These are phyloP conservation scores for Pseudogymnoascus verrucosus DNA, from an alignment of 2,329 filamentous ascomycete genomes.

Conservation along the genomic window DNA sequence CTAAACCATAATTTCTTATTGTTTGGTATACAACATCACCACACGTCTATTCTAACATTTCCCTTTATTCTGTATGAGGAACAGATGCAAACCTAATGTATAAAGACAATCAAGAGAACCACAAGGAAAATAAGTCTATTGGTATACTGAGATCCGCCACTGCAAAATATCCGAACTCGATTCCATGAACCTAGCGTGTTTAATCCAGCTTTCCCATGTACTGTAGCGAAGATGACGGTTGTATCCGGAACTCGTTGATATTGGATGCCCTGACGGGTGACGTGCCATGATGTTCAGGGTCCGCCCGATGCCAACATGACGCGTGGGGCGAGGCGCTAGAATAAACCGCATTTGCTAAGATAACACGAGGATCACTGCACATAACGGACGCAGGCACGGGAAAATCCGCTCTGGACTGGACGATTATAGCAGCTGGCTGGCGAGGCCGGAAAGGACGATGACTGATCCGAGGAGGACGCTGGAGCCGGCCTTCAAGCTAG, in stretches of 20 bases:
- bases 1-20: constrained; percentile 3
- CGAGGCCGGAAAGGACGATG: constrained; percentile 6
- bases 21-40: not conserved
- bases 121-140: constrained; percentile 7
- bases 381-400: not conserved
- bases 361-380: constrained; percentile 2
- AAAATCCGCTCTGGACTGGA: not conserved
- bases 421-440: constrained; percentile 8
- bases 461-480: constrained; percentile 6
- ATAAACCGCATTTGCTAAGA: not conserved
- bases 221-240: not conserved
- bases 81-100: not conserved
- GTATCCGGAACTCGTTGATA: not conserved
- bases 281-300: not conserved
- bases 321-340: not conserved
- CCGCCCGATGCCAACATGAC: not conserved
- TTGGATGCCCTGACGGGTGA: not conserved
- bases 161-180: not conserved
- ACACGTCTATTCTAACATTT: constrained; percentile 4
- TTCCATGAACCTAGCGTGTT: not conserved
- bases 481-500: not conserved
- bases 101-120: not conserved
- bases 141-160: not conserved
- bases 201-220: not conserved
- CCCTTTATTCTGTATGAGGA: not conserved